A percentile compares a stretch with the other conserved stretches of the same genome.
These are phyloP conservation scores for Aspergillus bertholletiae DNA, from an alignment of 495 filamentous ascomycete genomes.

Conservation along the genomic window DNA sequence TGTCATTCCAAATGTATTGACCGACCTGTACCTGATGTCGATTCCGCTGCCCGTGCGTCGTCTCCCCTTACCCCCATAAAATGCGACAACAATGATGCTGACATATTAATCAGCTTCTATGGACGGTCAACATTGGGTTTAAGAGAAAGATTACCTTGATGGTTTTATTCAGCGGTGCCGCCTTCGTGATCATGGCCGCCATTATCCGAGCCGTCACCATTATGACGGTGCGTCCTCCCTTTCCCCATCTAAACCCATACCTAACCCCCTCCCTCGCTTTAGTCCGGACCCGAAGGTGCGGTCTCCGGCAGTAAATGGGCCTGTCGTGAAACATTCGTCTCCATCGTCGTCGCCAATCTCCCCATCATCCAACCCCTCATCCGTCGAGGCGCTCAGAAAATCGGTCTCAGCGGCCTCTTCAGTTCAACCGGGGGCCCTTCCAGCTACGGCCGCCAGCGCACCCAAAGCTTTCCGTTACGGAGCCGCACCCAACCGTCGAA, in stretches of 20 bases:
- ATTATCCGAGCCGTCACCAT: constrained; percentile 54
- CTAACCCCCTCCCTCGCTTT: background rate
- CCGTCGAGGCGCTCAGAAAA: constrained; percentile 26
- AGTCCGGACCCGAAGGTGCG: constrained; percentile 31
- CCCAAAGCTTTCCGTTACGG: constrained; percentile 18
- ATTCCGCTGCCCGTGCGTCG: constrained; percentile 44
- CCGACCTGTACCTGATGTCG: constrained; percentile 49
- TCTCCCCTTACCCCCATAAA: background rate
- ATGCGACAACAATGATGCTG: background rate
- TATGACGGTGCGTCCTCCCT: constrained; percentile 32
- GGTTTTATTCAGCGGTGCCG: constrained; percentile 51
- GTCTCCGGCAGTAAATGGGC: constrained; percentile 51
- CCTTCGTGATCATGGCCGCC: constrained; percentile 51
- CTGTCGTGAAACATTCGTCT: constrained; percentile 55
- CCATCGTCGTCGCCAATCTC: constrained; percentile 51
- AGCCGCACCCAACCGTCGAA: constrained; percentile 8
- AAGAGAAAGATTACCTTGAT: constrained; percentile 45
- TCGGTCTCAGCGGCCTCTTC: constrained; percentile 29
- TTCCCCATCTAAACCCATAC: background rate
- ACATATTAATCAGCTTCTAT: constrained; percentile 30
- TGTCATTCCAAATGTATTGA: constrained; percentile 45
- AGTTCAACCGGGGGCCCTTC: constrained; percentile 19
- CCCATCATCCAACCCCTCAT: constrained; percentile 54
- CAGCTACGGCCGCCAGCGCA: background rate
- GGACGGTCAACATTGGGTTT: constrained; percentile 42